Conservation (phyloP, 169 alveolate species). For the Cryptosporidium sp. region DNA sequence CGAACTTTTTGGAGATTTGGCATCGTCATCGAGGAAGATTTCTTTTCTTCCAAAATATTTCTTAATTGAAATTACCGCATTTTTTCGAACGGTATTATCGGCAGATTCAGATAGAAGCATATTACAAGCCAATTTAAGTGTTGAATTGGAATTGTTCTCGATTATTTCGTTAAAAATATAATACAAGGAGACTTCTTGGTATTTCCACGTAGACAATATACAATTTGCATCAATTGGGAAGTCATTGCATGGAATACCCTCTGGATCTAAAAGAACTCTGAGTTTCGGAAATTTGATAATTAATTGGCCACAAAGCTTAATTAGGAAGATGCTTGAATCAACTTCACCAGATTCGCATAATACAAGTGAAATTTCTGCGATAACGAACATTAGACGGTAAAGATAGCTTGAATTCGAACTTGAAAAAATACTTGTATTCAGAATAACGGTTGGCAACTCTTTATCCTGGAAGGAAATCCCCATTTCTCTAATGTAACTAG, state of each 20-base stretch:
- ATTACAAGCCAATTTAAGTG: slow-evolving; percentile 33
- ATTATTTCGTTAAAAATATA: slow-evolving; percentile 10
- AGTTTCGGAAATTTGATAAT: slow-evolving; percentile 55
- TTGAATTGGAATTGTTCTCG: slow-evolving; percentile 6
- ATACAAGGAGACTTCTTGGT: slow-evolving; percentile 53
- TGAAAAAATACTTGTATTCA: slow-evolving; percentile 37
- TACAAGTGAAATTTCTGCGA: slow-evolving; percentile 15
- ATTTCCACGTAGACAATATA: slow-evolving; percentile 15
- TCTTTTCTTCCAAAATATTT: background rate
- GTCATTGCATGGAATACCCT: slow-evolving; percentile 60
- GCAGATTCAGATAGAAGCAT: slow-evolving; percentile 45
- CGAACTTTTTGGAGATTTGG: background rate
- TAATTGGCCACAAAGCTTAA: slow-evolving; percentile 39
- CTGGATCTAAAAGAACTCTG: slow-evolving; percentile 58
- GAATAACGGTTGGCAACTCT: background rate
- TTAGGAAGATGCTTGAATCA: slow-evolving; percentile 11
- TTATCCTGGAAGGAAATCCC: background rate
- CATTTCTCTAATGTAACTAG: background rate
- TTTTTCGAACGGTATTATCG: slow-evolving; percentile 7
- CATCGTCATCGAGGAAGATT: background rate
- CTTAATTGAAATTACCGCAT: slow-evolving; percentile 29
- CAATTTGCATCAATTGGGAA: slow-evolving; percentile 50
- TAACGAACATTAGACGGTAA: slow-evolving; percentile 18
- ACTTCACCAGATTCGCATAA: background rate
- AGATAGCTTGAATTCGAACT: slow-evolving; percentile 48